A percentile compares a stretch with the other conserved stretches of the same genome.
phyloP scores from a whole-genome alignment of 345 rosid species.

The Rhodamnia rubescens region DNA sequence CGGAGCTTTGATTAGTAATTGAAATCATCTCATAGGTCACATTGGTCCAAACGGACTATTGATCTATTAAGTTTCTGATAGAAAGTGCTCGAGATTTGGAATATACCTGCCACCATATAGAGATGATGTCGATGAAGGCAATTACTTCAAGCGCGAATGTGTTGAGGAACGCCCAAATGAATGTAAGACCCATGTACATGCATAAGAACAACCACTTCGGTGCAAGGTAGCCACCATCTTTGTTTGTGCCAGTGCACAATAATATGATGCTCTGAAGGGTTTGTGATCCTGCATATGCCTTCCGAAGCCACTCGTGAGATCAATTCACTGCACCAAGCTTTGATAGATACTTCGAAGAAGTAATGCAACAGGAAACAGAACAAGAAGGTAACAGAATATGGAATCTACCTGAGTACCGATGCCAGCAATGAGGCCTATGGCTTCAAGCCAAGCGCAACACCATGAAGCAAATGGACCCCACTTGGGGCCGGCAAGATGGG shows the following conservation, averaged over 20 bases:
- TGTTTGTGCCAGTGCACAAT: conserved; percentile 44
- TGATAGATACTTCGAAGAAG: background rate
- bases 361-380: background rate
- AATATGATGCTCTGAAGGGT: conserved; percentile 54
- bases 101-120: conserved; percentile 66
- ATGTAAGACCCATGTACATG: conserved; percentile 39
- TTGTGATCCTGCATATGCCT: conserved; percentile 62
- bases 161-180: conserved; percentile 60
- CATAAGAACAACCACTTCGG: conserved; percentile 45
- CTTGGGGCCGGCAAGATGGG: conserved; percentile 53
- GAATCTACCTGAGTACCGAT: conserved; percentile 45
- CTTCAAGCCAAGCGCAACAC: conserved; percentile 69
- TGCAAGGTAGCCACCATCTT: conserved; percentile 47
- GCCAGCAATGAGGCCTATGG: conserved; percentile 50
- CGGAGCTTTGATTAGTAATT: background rate
- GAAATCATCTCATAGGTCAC: background rate
- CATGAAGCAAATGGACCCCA: conserved; percentile 65
- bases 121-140: conserved; percentile 51
- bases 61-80: background rate
- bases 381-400: background rate
- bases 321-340: background rate
- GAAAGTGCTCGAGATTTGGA: background rate
- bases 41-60: too few species aligned
- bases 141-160: conserved; percentile 46
- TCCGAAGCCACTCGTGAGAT: background rate